Evolutionary conservation across 2,329 filamentous ascomycete genomes (phyloP).

Genomic region (Aspergillus vadensis): DNA sequence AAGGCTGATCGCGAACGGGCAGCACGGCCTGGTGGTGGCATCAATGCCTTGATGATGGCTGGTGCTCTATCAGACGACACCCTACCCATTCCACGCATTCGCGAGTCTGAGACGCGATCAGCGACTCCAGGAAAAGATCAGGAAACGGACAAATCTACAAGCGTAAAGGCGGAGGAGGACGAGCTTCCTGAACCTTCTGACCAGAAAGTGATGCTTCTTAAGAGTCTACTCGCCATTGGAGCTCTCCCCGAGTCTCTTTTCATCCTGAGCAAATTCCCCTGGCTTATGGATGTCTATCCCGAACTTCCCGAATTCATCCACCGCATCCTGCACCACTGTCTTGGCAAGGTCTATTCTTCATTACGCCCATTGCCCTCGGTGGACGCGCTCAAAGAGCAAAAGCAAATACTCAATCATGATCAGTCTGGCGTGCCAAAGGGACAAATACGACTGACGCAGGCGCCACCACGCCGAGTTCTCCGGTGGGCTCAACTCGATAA

Average conservation of each 20-base stretch:
- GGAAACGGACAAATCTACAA: slow-evolving; percentile 45
- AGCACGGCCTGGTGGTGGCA: slow-evolving; percentile 68
- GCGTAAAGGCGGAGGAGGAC: slow-evolving; percentile 46
- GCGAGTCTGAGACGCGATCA: slow-evolving; percentile 57
- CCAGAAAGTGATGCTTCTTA: slow-evolving; percentile 83
- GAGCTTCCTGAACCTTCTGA: slow-evolving; percentile 73
- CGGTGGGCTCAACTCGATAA: slow-evolving; percentile 85
- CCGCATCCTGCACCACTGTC: slow-evolving; percentile 78
- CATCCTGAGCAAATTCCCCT: slow-evolving; percentile 87
- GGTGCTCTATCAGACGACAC: slow-evolving; percentile 86
- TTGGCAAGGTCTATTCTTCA: slow-evolving; percentile 71
- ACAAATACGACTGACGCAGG: slow-evolving; percentile 62
- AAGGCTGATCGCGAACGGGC: slow-evolving; percentile 75
- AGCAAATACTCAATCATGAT: slow-evolving; percentile 59
- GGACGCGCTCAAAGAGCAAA: slow-evolving; percentile 50
- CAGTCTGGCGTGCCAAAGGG: slow-evolving; percentile 71
- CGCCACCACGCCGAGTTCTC: slow-evolving; percentile 66
- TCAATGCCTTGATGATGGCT: slow-evolving; percentile 84
- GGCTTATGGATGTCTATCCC: slow-evolving; percentile 82
- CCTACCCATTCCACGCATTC: slow-evolving; percentile 49
- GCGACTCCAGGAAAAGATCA: slow-evolving; percentile 57
- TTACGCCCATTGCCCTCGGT: slow-evolving; percentile 51
- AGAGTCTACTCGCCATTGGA: slow-evolving; percentile 84
- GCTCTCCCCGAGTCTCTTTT: slow-evolving; percentile 91
- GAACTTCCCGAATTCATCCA: slow-evolving; percentile 80